Percentiles rank a stretch among this genome's conserved stretches.
Conservation (phyloP, 2,329 filamentous ascomycete genomes). For the Botryotinia narcissicola region DNA sequence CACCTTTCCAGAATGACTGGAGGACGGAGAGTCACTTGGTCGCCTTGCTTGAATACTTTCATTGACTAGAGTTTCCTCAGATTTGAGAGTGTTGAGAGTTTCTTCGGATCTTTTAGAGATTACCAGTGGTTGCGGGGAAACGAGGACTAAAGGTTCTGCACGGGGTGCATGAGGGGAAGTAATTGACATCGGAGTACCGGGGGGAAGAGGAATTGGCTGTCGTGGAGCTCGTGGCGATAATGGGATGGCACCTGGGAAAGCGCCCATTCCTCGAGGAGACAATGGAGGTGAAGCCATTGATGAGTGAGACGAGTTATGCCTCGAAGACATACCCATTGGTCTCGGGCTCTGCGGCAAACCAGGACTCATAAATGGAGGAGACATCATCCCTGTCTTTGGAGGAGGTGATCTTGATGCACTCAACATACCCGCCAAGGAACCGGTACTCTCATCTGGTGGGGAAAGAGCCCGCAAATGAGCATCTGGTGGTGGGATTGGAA, state of each 20-base stretch:
- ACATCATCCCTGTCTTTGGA: constrained; percentile 33
- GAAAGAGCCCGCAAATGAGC: constrained; percentile 37
- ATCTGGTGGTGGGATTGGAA: constrained; percentile 38
- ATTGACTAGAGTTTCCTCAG: constrained; percentile 25
- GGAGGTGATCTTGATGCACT: constrained; percentile 36
- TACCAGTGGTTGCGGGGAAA: constrained; percentile 45
- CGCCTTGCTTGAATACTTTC: neutral
- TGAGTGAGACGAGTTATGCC: constrained; percentile 44
- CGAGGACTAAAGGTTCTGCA: constrained; percentile 39
- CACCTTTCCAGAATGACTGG: constrained; percentile 43
- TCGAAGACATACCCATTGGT: constrained; percentile 56
- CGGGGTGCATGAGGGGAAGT: constrained; percentile 44
- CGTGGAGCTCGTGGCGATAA: constrained; percentile 72
- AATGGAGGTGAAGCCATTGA: constrained; percentile 63
- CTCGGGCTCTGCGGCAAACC: constrained; percentile 60
- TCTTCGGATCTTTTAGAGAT: constrained; percentile 41
- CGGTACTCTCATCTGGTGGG: constrained; percentile 41
- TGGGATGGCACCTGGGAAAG: constrained; percentile 50
- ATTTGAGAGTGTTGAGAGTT: constrained; percentile 28
- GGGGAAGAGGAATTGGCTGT: constrained; percentile 69
- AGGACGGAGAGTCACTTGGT: constrained; percentile 34
- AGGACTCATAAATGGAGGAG: constrained; percentile 53
- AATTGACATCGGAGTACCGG: constrained; percentile 65
- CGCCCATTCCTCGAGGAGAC: constrained; percentile 56
- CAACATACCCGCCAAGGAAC: constrained; percentile 54